Base-by-base conservation (phyloP, 306 rosid species). In the Acacia acuminata region DNA sequence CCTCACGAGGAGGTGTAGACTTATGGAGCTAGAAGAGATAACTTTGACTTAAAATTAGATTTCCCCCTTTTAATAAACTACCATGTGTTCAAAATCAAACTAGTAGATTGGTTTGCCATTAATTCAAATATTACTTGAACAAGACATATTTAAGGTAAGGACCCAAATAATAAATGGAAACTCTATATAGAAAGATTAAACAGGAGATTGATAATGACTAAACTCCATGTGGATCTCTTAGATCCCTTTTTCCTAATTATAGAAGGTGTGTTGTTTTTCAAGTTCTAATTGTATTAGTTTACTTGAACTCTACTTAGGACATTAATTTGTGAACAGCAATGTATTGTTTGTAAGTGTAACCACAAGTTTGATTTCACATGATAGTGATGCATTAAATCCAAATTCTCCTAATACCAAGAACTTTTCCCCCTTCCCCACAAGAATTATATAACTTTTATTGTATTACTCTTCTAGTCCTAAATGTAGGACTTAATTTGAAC, bases 91-190 rank as follows among this genome's bases (percentile, higher is more conserved):
- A 48, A 48, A 48, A 14, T 48, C 19, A 48, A 48, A 48, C 14
- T 14, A 48, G 16, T 48, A 19, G 53, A 65, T 42, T 44, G 12
- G 34, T 27, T 56, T n/a, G 42, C 12, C 19, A 78, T 78, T 47
- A 32, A 77, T 6, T 47, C 7, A 19, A 63, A 81, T 16, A 19
- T 42, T 36, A 42, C 40, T 40, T 67, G 30, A 80, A 60, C 6
- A 16, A 47, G 32, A n/a, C 40, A 63, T 63, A 53, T 14, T 17
- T 53, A 53, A 53, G 24, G 34, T 6, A 27, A 36, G 36, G 58
- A 30, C 58, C 27, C 6, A 75, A 61, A 14, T 77, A 82, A 69
- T 45, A 82, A 69, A 82, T 11, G 24, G 44, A 44, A 69, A 82
- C 50, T 20, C 45, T 47, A 20, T 17, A 53, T 43, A 71, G 34